Percentiles rank a stretch among this genome's conserved stretches.
phyloP scores from a whole-genome alignment of 306 rosid genomes.

The Gastrolobium villosum region DNA sequence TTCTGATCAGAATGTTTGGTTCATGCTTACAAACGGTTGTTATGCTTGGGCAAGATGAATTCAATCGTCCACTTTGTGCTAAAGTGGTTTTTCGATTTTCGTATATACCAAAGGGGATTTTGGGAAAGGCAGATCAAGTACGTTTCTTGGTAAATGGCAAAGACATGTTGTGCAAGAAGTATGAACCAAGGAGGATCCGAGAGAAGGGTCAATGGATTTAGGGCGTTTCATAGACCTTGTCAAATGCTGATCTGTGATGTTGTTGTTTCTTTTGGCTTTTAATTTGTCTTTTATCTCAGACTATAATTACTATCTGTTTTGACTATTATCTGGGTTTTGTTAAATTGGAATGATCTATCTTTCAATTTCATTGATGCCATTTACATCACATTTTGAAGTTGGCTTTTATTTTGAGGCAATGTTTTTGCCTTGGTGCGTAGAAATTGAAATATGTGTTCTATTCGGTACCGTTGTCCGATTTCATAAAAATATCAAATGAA shows the following conservation, averaged over 20 bases:
- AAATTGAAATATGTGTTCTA: too few relatives aligned
- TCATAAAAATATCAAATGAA: too few relatives aligned
- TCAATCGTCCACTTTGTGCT: slow-evolving; percentile 41
- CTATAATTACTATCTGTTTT: neutral
- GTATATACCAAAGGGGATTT: neutral
- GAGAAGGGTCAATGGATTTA: too few relatives aligned
- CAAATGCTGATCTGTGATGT: neutral
- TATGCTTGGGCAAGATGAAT: neutral
- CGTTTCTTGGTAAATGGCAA: neutral
- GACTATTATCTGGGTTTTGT: neutral
- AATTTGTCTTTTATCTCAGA: neutral
- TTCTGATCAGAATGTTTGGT: slow-evolving; percentile 49
- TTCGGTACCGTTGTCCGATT: too few relatives aligned
- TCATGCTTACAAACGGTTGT: slow-evolving; percentile 54
- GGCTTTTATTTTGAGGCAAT: too few relatives aligned
- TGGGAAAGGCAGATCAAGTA: neutral
- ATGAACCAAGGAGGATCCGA: neutral
- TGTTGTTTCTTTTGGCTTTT: neutral
- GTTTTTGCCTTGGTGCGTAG: too few relatives aligned
- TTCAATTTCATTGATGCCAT: too few relatives aligned
- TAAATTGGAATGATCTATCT: too few relatives aligned
- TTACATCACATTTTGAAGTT: too few relatives aligned
- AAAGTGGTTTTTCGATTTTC: slow-evolving; percentile 41
- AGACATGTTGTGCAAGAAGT: slow-evolving; percentile 26
- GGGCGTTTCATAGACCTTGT: neutral